phyloP scores from a whole-genome alignment of 1,284 basidiomycete genomes.

The Tausonia pullulans region DNA sequence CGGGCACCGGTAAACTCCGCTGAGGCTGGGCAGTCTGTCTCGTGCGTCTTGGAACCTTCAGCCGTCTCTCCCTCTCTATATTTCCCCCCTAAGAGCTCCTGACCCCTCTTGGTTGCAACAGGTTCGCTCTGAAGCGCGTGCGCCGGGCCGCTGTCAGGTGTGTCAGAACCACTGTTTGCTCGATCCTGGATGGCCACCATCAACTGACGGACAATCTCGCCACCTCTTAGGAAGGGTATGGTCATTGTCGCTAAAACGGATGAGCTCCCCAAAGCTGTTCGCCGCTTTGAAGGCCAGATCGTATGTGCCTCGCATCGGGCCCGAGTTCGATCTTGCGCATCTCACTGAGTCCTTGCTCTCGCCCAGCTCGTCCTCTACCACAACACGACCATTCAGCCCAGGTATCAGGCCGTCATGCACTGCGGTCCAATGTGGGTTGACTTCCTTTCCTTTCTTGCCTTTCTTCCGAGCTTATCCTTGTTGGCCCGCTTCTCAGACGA shows the following conservation, averaged over 20 bases:
- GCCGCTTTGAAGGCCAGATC: conserved; percentile 72
- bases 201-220: not conserved
- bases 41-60: conserved; percentile 30
- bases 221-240: conserved; percentile 42
- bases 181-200: not conserved
- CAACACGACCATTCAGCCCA: conserved; percentile 79
- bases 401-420: conserved; percentile 57
- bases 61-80: not conserved
- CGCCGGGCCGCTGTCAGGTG: conserved; percentile 65
- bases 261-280: conserved; percentile 58
- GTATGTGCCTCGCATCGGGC: conserved; percentile 60
- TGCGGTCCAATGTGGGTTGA: conserved; percentile 25
- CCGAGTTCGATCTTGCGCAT: not conserved
- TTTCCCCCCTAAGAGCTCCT: not conserved
- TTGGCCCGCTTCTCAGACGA: conserved; percentile 18
- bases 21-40: conserved; percentile 91
- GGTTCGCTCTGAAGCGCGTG: conserved; percentile 79
- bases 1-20: conserved; percentile 70
- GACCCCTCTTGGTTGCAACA: conserved; percentile 14
- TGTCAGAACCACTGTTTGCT: conserved; percentile 1
- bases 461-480: conserved; percentile 8
- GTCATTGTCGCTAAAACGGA: conserved; percentile 58
- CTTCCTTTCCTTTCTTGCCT: not conserved
- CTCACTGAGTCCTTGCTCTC: conserved; percentile 24
- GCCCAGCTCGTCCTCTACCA: conserved; percentile 38